Percentiles rank a stretch among this genome's conserved stretches.
Evolutionary conservation across 2,329 filamentous ascomycete genomes (phyloP).

Genomic region (Emergomyces pasteurianus): DNA sequence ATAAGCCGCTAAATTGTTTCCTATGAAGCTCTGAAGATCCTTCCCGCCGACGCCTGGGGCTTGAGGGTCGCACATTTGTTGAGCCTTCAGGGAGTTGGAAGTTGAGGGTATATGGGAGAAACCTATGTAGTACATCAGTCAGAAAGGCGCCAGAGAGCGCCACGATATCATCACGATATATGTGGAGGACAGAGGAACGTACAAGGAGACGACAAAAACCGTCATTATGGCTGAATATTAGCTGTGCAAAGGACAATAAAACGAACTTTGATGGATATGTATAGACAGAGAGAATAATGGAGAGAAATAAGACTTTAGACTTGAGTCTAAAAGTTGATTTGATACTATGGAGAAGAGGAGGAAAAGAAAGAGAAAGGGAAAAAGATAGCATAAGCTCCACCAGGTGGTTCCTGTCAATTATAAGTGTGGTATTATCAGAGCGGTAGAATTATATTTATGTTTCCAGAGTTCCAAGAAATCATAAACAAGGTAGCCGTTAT

Average conservation of each 20-base stretch:
- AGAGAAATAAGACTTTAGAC: not conserved
- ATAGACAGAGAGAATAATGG: not conserved
- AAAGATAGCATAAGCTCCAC: not conserved
- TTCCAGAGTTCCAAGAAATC: not conserved
- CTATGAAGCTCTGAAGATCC: constrained; percentile 11
- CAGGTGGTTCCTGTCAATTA: not conserved
- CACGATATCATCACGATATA: not conserved
- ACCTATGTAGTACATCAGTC: no score
- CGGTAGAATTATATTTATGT: not conserved
- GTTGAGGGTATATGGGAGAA: constrained; percentile 83
- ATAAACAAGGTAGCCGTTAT: not conserved
- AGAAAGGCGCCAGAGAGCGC: constrained; percentile 26
- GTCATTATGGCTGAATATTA: constrained; percentile 37
- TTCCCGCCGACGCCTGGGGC: constrained; percentile 4
- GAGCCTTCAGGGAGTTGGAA: constrained; percentile 48
- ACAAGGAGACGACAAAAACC: constrained; percentile 49
- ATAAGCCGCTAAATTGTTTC: constrained; percentile 24
- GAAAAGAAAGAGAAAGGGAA: not conserved
- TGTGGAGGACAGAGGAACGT: constrained; percentile 21
- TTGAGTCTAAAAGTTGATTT: not conserved
- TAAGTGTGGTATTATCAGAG: not conserved
- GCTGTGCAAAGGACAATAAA: not conserved
- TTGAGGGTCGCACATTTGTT: constrained; percentile 3
- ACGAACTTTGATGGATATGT: not conserved
- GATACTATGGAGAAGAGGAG: not conserved